phyloP scores from a whole-genome alignment of 1,139 yeast species.

The Taphrina wiesneri region DNA sequence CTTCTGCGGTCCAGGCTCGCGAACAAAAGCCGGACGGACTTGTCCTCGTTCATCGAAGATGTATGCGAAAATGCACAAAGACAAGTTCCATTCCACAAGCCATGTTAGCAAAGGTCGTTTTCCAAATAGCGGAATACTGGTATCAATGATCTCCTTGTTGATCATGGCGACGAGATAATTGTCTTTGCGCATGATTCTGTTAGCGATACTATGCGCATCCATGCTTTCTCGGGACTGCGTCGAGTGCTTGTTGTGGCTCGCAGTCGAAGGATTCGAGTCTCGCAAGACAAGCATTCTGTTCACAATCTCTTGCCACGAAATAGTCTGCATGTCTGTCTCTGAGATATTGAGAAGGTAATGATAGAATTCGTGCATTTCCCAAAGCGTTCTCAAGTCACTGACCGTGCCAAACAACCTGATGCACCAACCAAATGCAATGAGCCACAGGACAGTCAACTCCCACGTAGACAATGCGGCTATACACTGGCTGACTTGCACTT shows the following conservation, averaged over 20 bases:
- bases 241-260: conserved; percentile 50
- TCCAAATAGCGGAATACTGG: conserved; percentile 57
- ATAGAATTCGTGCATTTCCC: conserved; percentile 67
- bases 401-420: conserved; percentile 61
- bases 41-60: conserved; percentile 84
- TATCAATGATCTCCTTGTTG: conserved; percentile 72
- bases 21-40: conserved; percentile 68
- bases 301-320: conserved; percentile 90
- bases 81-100: conserved; percentile 91
- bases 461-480: conserved; percentile 46
- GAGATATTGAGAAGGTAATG: conserved; percentile 47
- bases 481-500: conserved; percentile 64
- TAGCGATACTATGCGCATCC: conserved; percentile 92
- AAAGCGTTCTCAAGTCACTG: conserved; percentile 53
- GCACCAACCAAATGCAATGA: conserved; percentile 60
- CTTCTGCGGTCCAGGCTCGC: conserved; percentile 60
- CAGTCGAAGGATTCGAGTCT: conserved; percentile 75
- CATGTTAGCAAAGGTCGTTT: conserved; percentile 56
- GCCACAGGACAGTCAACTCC: conserved; percentile 62
- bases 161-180: conserved; percentile 87
- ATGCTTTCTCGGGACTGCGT: conserved; percentile 64
- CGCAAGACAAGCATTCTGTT: conserved; percentile 69
- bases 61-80: conserved; percentile 81
- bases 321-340: conserved; percentile 84
- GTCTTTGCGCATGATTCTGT: conserved; percentile 91